A percentile compares a stretch with the other conserved stretches of the same genome.
These are phyloP conservation scores for Aspergillus amoenus DNA, from an alignment of 2,329 filamentous ascomycete species.

Conservation along the genomic window DNA sequence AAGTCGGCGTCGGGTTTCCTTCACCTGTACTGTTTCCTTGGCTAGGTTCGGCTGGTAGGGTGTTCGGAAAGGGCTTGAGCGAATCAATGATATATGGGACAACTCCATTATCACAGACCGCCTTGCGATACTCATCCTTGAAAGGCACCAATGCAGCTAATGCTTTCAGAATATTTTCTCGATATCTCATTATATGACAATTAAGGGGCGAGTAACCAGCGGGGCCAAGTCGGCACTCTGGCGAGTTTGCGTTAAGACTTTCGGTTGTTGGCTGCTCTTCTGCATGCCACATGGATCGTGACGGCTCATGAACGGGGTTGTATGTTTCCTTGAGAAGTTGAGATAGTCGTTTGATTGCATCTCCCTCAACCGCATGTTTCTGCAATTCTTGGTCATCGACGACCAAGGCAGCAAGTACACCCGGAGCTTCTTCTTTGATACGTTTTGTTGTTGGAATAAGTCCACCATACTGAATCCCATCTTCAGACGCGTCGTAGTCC, in stretches of 20 bases:
- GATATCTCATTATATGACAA: constrained; percentile 69
- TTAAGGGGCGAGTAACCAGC: constrained; percentile 62
- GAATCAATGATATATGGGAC: constrained; percentile 82
- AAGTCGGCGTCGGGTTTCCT: constrained; percentile 75
- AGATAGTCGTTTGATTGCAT: constrained; percentile 61
- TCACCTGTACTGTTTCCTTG: constrained; percentile 51
- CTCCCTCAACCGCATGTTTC: constrained; percentile 73
- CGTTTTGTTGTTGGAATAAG: constrained; percentile 47
- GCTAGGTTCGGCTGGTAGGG: constrained; percentile 27
- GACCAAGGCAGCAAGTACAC: constrained; percentile 74
- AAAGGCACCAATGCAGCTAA: constrained; percentile 78
- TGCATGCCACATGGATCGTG: constrained; percentile 57
- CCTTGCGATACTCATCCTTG: constrained; percentile 81
- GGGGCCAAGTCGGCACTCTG: constrained; percentile 55
- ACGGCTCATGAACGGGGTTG: constrained; percentile 54
- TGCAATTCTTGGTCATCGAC: constrained; percentile 77
- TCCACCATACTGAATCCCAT: constrained; percentile 39
- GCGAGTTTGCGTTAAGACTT: constrained; percentile 22
- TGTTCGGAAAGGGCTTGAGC: constrained; percentile 57
- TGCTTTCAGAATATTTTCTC: constrained; percentile 74
- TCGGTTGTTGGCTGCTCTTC: constrained; percentile 27
- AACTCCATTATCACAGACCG: constrained; percentile 77
- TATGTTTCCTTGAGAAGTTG: constrained; percentile 66
- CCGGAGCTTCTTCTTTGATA: constrained; percentile 70
- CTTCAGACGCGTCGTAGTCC: constrained; percentile 40